Evolutionary conservation across 2,329 filamentous ascomycete genomes (phyloP), one percentile per base, ranked within the genome.

Genomic region (Ilyonectria mors-panacis): DNA sequence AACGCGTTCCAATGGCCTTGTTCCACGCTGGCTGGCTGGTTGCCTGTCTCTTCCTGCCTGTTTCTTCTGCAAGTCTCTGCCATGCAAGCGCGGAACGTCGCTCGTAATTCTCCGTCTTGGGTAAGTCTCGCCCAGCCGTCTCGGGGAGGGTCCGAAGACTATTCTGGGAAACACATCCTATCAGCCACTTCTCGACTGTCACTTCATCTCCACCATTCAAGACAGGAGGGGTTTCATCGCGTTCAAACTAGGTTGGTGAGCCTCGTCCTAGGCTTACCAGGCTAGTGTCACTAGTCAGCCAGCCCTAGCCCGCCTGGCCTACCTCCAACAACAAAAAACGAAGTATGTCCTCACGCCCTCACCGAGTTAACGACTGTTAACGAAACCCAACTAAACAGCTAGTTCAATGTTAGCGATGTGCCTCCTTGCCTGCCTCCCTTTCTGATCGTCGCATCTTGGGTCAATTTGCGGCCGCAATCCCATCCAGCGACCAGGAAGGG

Each of bases 161-260:
- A 53, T 53, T 30, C n/a, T 12, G 28, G n/a, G 48, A 53, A 19
- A 33, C 47, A 15, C 19, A 35, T 54, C 19, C 19, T 23, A 54
- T 26, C 56, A 50, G 44, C 37, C 59, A 61, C 48, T 28, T 54
- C 42, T 51, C 58, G 6, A n/a, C 26, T 51, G 33, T 42, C 28
- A 51, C 21, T 13, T 39, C 37, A 51, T 54, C 47, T 39, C 37
- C 54, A 37, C 37, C 54, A 37, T 26, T 45, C 28, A 58, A 63
- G 60, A 63, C 60, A 63, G 6, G 7, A 26, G 37, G 33, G 28
- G 45, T 51, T 37, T 26, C 21, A 35, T 58, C 54, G 57, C 45
- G 23, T 26, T 26, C 44, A 23, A 35, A 35, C 30, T 23, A 23
- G 30, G 15, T 15, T 4, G n/a, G 15, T 4, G 30, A 37, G n/a